Base-by-base conservation (phyloP, 2,329 filamentous ascomycete species). In the Cadophora sp. region DNA sequence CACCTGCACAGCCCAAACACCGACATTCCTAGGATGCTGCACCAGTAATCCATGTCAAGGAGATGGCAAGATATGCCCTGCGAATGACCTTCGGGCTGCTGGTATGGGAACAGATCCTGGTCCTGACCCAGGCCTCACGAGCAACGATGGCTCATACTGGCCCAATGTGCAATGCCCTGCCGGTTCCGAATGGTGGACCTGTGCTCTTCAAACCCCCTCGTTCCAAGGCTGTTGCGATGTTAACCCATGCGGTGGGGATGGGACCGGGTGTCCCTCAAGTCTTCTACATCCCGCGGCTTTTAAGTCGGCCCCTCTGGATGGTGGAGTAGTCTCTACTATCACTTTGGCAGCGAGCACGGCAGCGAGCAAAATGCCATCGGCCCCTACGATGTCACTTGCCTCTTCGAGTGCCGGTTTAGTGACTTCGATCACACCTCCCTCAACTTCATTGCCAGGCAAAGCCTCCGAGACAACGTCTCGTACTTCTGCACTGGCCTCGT, bases 11-110 rank as follows among this genome's bases (percentile, higher is more conserved):
- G 59, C 59, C n/a, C 64, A 72, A 62, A 66, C 2, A 1, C 67
- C 67, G 13, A 72, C 51, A 1, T 72, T 72, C 18, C 27, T 72
- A 4, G 70, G 70, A 45, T 72, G 69, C 45, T 72, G 70, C 30
- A 66, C 41, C 2, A 66, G 63, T 14, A 50, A 72, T 55, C 69
- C 69, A 36, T 72, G 70, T 65, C 53, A 56, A 22, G 53, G 53
- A 6, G 67, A 71, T 24, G 59, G 47, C 1, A 56, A 50, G 30
- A 68, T 64, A 8, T 72, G 67, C 41, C 69, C 69, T 14, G n/a
- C 24, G 18, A 13, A 16, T 18, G 59, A 71, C n/a, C 58, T 72
- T 20, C 66, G 70, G 33, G 66, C 66, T 11, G 64, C 69, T 36
- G 64, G 64, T 4, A 58, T 72, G 41, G 69, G 69, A 36, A 24